Conservation (phyloP, 2,329 filamentous ascomycete genomes). For the Curvularia sp. region DNA sequence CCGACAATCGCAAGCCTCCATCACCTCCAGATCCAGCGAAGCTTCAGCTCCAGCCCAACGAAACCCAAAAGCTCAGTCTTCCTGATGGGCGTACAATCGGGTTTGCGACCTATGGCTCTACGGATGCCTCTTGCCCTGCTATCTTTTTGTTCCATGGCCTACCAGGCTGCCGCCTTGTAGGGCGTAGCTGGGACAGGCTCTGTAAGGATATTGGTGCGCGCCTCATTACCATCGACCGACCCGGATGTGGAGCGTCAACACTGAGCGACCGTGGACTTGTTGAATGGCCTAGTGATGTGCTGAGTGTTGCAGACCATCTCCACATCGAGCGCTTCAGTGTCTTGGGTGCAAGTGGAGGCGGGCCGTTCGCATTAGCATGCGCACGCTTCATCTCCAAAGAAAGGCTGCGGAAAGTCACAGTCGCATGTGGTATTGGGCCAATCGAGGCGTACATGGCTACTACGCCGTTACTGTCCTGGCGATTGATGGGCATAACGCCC, state of each 20-base stretch:
- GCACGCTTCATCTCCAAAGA: constrained; percentile 46
- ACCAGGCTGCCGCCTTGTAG: constrained; percentile 53
- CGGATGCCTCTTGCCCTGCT: constrained; percentile 42
- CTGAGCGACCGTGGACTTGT: constrained; percentile 28
- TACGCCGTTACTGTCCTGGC: constrained; percentile 19
- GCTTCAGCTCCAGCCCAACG: constrained; percentile 22
- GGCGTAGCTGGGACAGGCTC: constrained; percentile 35
- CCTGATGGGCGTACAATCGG: constrained; percentile 33
- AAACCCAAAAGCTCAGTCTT: constrained; percentile 28
- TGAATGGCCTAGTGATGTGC: constrained; percentile 54
- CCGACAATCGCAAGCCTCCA: constrained; percentile 18
- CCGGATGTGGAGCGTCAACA: constrained; percentile 38
- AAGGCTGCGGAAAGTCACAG: constrained; percentile 23
- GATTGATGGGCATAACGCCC: constrained; percentile 22
- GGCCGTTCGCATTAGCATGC: constrained; percentile 58
- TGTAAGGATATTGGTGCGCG: constrained; percentile 44
- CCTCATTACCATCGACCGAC: constrained; percentile 44
- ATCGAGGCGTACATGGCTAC: constrained; percentile 23
- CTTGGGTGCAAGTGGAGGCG: constrained; percentile 53
- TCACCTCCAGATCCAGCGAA: constrained; percentile 26
- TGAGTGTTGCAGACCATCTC: not conserved
- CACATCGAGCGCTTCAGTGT: not conserved
- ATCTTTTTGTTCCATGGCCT: constrained; percentile 55
- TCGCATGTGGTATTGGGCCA: constrained; percentile 28
- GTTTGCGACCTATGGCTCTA: constrained; percentile 53